Evolutionary conservation across 2,329 filamentous ascomycete genomes (phyloP).

Genomic region (Diaporthe australafricana): DNA sequence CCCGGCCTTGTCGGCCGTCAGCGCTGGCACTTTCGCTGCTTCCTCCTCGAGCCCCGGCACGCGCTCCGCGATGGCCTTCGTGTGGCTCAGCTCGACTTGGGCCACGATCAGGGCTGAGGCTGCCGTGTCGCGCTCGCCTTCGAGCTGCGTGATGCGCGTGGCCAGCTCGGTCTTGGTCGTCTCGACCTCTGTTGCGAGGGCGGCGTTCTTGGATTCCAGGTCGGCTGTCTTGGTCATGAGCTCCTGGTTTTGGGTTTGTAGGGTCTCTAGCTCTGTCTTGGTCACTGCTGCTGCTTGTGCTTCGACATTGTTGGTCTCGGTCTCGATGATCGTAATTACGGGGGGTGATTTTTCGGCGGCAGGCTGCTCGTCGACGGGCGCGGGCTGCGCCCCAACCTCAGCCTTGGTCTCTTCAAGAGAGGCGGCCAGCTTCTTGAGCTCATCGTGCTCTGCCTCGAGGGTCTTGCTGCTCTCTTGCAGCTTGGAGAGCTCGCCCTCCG

Average conservation of each 20-base stretch:
- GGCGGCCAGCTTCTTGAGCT: constrained; percentile 30
- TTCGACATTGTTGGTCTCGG: constrained; percentile 2
- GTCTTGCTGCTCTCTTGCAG: constrained; percentile 34
- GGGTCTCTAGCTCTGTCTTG: constrained; percentile 15
- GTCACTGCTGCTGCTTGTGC: not conserved
- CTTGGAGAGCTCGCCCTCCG: constrained; percentile 29
- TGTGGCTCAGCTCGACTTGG: constrained; percentile 18
- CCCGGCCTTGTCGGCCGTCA: constrained; percentile 23
- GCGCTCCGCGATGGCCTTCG: constrained; percentile 10
- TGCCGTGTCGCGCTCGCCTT: constrained; percentile 5
- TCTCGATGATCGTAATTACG: constrained; percentile 6
- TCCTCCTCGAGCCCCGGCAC: constrained; percentile 28
- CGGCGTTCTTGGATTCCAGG: constrained; percentile 33
- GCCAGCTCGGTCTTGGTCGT: constrained; percentile 18
- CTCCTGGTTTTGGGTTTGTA: constrained; percentile 31
- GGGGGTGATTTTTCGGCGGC: constrained; percentile 14
- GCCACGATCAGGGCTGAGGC: constrained; percentile 23
- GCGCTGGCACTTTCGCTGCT: constrained; percentile 28
- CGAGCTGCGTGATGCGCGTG: constrained; percentile 14
- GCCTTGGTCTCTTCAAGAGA: constrained; percentile 15
- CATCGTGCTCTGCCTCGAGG: constrained; percentile 36
- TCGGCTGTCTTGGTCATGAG: constrained; percentile 22
- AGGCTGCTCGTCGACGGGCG: not conserved
- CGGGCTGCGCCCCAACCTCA: not conserved
- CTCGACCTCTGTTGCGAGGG: constrained; percentile 25